These are phyloP conservation scores for Cladophialophora immunda DNA, from an alignment of 2,329 filamentous ascomycete genomes.

Conservation along the genomic window DNA sequence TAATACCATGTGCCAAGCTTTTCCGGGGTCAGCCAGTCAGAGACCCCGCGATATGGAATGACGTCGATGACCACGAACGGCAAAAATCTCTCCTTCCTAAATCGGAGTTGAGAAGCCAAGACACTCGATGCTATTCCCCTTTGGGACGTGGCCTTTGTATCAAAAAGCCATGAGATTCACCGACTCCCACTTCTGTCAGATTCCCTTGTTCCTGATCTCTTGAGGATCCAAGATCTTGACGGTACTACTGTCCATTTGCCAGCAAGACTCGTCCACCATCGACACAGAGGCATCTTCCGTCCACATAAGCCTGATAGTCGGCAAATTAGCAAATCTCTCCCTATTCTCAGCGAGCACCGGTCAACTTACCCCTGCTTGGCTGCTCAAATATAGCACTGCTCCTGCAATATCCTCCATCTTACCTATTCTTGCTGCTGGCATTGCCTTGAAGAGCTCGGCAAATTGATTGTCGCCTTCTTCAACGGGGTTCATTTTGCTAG, in stretches of 20 bases:
- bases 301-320: slow-evolving; percentile 49
- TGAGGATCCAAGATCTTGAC: too few relatives aligned
- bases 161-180: slow-evolving; percentile 15
- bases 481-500: slow-evolving; percentile 57
- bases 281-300: slow-evolving; percentile 51
- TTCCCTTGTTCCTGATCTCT: slow-evolving; percentile 3
- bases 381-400: slow-evolving; percentile 53
- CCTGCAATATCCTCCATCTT: slow-evolving; percentile 54
- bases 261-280: slow-evolving; percentile 53
- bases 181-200: background rate
- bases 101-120: background rate
- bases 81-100: slow-evolving; percentile 22
- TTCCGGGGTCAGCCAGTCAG: background rate
- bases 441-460: slow-evolving; percentile 51
- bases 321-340: slow-evolving; percentile 6
- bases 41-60: background rate
- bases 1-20: background rate
- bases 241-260: slow-evolving; percentile 50
- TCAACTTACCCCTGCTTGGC: slow-evolving; percentile 51
- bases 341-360: background rate
- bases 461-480: slow-evolving; percentile 54
- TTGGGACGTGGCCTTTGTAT: slow-evolving; percentile 1
- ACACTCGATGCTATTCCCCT: background rate
- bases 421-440: slow-evolving; percentile 51
- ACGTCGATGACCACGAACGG: background rate